Base-by-base conservation (phyloP, 2,329 filamentous ascomycete species). In the Curvularia sp. region DNA sequence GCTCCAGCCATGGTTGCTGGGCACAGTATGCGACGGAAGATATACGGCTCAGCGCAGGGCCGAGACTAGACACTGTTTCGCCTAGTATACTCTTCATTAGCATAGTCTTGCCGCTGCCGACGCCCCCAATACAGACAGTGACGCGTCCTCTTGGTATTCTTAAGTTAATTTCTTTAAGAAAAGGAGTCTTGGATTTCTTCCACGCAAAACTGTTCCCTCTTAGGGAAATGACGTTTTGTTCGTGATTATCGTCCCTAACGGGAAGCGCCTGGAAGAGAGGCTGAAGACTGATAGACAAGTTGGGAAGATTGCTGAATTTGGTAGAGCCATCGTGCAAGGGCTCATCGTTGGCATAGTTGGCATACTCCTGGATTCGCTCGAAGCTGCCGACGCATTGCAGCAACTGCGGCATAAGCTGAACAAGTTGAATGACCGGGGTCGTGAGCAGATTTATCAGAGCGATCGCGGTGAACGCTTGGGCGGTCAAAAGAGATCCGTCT, bases 381-480 rank as follows among this genome's bases (percentile, higher is more conserved):
- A 49, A 49, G n/a, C 46, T 49, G 46, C 46, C 46, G 28, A 49
- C 12, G 21, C 46, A 49, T 38, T 49, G 46, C n/a, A 49, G 46
- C 46, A 49, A 36, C 21, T 49, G 46, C 19, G 46, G 46, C 46
- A 49, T 49, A 25, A 49, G 46, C 46, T 49, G 28, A 34, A 49
- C 21, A 36, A 49, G 46, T 25, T 49, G 46, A 13, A 49, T 49
- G 18, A 49, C 46, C 18, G 46, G 46, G 9, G 28, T 23, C 18
- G 28, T 49, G 15, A 49, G 46, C 10, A 49, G 28, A 6, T 49
- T 49, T 13, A 49, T 49, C 28, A 49, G 21, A 23, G 46, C 46
- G 23, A 49, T 49, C 6, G 46, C 27, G 5, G 46, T 49, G 13
- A 49, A 49, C 18, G 46, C 46, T 6, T 49, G 46, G 7, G 46